Conservation (phyloP, 2,329 filamentous ascomycete species). For the Neonectria hederae region DNA sequence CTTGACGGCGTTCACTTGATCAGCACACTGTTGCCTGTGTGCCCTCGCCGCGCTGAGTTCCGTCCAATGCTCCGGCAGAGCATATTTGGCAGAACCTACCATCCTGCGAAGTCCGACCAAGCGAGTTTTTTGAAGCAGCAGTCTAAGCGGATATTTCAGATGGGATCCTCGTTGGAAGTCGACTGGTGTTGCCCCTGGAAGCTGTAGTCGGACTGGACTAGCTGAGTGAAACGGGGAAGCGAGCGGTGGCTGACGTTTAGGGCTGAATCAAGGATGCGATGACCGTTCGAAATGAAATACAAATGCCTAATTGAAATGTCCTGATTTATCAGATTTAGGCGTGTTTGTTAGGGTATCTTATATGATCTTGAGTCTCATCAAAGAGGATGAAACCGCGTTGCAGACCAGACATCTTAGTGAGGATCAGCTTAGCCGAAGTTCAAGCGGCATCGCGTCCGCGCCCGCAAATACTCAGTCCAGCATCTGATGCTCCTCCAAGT, state of each 20-base stretch:
- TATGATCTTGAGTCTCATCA: not conserved
- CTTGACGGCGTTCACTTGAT: slow-evolving; percentile 55
- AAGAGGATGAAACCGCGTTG: slow-evolving; percentile 4
- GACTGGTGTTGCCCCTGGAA: not conserved
- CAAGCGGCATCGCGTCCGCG: slow-evolving; percentile 14
- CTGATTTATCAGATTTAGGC: not conserved
- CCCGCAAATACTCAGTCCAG: slow-evolving; percentile 13
- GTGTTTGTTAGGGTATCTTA: slow-evolving; percentile 1
- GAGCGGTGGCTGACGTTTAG: not conserved
- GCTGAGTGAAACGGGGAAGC: not conserved
- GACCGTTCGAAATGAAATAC: not conserved
- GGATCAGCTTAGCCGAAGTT: slow-evolving; percentile 22
- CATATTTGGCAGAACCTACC: slow-evolving; percentile 37
- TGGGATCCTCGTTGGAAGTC: not conserved
- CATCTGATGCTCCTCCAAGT: not conserved
- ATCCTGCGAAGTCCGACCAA: slow-evolving; percentile 26
- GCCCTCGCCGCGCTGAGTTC: slow-evolving; percentile 48
- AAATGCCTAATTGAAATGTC: not conserved
- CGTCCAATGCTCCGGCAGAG: slow-evolving; percentile 52
- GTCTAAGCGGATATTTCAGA: not conserved
- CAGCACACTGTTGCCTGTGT: slow-evolving; percentile 49
- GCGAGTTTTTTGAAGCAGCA: not conserved
- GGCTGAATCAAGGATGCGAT: too few relatives aligned
- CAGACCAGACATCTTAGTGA: not conserved
- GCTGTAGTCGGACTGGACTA: not conserved